Base-by-base conservation (phyloP, 225 moss, liverwort and hornwort genomes). In the Physcomitrellopsis africana region DNA sequence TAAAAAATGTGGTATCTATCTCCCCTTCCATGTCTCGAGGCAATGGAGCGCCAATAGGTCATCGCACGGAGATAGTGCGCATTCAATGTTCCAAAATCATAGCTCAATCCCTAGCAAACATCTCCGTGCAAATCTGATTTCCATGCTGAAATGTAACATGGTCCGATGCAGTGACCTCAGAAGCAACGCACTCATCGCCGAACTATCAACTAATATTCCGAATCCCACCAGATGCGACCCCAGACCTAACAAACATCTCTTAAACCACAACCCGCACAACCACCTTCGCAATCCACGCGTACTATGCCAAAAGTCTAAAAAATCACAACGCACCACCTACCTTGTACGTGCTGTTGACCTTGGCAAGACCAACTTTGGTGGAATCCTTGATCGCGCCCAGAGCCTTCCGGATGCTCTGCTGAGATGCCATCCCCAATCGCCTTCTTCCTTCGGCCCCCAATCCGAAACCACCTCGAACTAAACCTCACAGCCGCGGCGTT, bases 371-470 rank as follows among this genome's bases (percentile, higher is more conserved):
- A 65, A 99, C 97, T 84, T 93, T 99, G 74, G 97, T 94, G 63
- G 97, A 94, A 86, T 99, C 97, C 89, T 95, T 94, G 74, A 99
- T 90, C 80, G 94, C 97, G 82, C 97, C 97, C 52, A 99, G 91
- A 56, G 94, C 94, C 89, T 99, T 99, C 60, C 94, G 94, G 16
- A 99, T 45, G 79, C 93, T 93, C 90, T 91, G 91, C 83, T 96
- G 92, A 80, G 90, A 93, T 74, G 94, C 93, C 97, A 93, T 93
- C 77, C 80, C 84, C 82, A 74, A 79, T 77, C 81, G 79, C 77
- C 68, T 68, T 65, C 79, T 81, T 77, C 69, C 80, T 77, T 78
- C 82, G 86, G 76, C 72, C 84, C 80, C 27, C 32, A 37, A 37
- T 64, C 80, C 78, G 61, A 81, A 81, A 86, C 81, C 83, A 84